Conservation (phyloP, 2,329 filamentous ascomycete genomes). For the Xylariaceae sp. region DNA sequence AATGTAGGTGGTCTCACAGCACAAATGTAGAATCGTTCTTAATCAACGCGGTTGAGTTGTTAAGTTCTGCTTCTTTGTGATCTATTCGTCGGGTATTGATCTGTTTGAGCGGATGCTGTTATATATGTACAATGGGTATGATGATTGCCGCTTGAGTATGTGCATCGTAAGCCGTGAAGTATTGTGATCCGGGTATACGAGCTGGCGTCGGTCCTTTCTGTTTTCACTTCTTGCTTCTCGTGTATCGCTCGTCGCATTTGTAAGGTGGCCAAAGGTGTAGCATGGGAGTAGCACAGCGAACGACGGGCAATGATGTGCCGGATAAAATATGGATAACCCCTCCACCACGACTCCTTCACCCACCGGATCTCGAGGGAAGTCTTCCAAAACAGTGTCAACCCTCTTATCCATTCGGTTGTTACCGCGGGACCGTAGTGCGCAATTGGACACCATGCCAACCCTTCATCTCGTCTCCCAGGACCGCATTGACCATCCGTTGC, state of each 20-base stretch:
- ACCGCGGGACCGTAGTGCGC: constrained; percentile 57
- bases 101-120: background rate
- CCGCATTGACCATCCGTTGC: constrained; percentile 73
- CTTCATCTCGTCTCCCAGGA: constrained; percentile 71
- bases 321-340: constrained; percentile 1
- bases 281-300: background rate
- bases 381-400: background rate
- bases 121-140: background rate
- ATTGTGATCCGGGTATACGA: background rate
- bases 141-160: background rate
- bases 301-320: background rate
- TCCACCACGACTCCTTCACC: background rate
- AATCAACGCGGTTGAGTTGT: background rate
- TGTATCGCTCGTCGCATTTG: background rate
- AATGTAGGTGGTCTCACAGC: background rate
- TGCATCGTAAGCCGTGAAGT: background rate
- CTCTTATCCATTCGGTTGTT: background rate
- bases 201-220: background rate
- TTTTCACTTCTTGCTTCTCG: background rate
- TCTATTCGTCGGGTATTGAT: background rate
- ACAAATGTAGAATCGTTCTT: background rate
- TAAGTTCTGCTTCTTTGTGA: background rate
- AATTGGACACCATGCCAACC: constrained; percentile 80
- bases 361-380: background rate
- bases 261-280: background rate